Percentiles rank a stretch among this genome's conserved stretches.
phyloP scores from a whole-genome alignment of 2,329 filamentous ascomycete species.

The Trichoderma citrinoviride region DNA sequence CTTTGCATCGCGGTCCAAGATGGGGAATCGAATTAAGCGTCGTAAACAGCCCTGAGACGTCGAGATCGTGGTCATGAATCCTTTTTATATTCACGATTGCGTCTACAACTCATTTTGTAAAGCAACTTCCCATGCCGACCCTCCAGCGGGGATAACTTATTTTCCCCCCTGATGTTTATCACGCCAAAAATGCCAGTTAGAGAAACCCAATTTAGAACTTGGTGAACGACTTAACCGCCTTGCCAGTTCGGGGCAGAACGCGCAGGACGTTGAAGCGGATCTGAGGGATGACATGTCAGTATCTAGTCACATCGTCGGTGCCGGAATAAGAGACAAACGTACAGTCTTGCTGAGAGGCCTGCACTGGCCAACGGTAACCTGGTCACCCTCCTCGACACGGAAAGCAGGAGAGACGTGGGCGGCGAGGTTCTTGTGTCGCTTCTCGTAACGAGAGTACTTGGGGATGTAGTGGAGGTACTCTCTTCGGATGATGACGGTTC shows the following conservation, averaged over 20 bases:
- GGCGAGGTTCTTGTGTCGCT: slow-evolving; percentile 99
- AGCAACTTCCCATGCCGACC: slow-evolving; percentile 43
- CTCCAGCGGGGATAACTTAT: slow-evolving; percentile 39
- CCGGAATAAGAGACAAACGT: slow-evolving; percentile 46
- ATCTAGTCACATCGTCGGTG: not conserved
- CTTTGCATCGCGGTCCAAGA: slow-evolving; percentile 16
- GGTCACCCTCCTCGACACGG: slow-evolving; percentile 99
- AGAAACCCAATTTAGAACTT: slow-evolving; percentile 80
- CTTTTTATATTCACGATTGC: slow-evolving; percentile 44
- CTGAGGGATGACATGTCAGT: slow-evolving; percentile 45
- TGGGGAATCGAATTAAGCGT: slow-evolving; percentile 22
- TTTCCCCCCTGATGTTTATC: slow-evolving; percentile 44
- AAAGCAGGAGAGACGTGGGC: slow-evolving; percentile 99
- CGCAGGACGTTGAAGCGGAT: slow-evolving; percentile 99
- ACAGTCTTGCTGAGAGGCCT: slow-evolving; percentile 99
- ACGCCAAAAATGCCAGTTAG: slow-evolving; percentile 55
- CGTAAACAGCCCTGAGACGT: slow-evolving; percentile 20
- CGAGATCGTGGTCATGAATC: slow-evolving; percentile 41
- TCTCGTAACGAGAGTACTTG: slow-evolving; percentile 99
- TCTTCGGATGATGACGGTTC: slow-evolving; percentile 97
- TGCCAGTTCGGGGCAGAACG: slow-evolving; percentile 95
- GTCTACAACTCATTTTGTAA: slow-evolving; percentile 45
- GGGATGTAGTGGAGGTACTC: slow-evolving; percentile 99
- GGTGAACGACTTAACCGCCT: slow-evolving; percentile 94
- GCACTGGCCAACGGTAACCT: slow-evolving; percentile 99